Evolutionary conservation across 192 early-diverging fungal species (phyloP).

Genomic region (Lobosporangium transversale): DNA sequence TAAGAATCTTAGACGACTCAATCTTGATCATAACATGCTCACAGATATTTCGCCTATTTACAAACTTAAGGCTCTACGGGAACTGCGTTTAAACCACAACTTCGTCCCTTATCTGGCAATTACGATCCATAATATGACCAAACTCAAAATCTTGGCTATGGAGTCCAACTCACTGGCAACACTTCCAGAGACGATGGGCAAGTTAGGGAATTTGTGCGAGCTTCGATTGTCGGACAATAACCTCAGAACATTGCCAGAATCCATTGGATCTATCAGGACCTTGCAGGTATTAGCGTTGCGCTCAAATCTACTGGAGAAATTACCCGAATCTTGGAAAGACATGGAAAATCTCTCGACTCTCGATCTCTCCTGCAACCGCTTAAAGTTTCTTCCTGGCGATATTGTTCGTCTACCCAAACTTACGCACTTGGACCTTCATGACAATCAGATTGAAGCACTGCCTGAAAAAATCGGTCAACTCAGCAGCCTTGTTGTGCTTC

Average conservation of each 20-base stretch:
- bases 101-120: slow-evolving; percentile 44
- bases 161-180: slow-evolving; percentile 48
- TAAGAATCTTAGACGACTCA: slow-evolving; percentile 50
- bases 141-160: slow-evolving; percentile 53
- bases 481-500: slow-evolving; percentile 56
- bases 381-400: slow-evolving; percentile 55
- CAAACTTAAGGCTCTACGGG: slow-evolving; percentile 54
- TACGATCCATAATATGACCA: slow-evolving; percentile 47
- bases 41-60: slow-evolving; percentile 52
- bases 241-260: slow-evolving; percentile 34
- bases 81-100: slow-evolving; percentile 54
- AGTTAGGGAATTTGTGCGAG: slow-evolving; percentile 48
- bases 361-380: slow-evolving; percentile 62
- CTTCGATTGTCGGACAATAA: slow-evolving; percentile 53
- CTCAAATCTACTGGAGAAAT: slow-evolving; percentile 45
- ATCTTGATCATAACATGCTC: slow-evolving; percentile 56
- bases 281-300: slow-evolving; percentile 53
- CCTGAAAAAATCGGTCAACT: slow-evolving; percentile 59
- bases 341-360: slow-evolving; percentile 59
- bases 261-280: slow-evolving; percentile 54
- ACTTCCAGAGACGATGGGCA: slow-evolving; percentile 54
- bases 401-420: slow-evolving; percentile 50
- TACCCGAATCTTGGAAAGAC: slow-evolving; percentile 57
- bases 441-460: slow-evolving; percentile 59
- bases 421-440: slow-evolving; percentile 55